Base-by-base conservation (phyloP, 768 basidiomycete genomes). In the Dacryopinax primogenitus region DNA sequence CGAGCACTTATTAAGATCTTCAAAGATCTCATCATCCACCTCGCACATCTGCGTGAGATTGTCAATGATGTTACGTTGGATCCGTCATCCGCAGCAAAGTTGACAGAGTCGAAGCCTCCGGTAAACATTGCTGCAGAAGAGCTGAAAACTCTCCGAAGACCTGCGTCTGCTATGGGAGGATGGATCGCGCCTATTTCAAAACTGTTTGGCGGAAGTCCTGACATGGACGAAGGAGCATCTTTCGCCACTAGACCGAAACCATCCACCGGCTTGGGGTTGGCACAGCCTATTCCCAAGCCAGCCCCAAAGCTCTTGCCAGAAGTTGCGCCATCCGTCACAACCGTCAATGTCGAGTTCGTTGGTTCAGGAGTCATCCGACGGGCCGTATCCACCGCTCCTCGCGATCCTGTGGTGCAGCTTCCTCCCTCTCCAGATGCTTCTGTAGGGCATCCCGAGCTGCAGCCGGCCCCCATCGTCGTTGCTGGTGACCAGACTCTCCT, bases 271-370 rank as follows among this genome's bases (percentile, higher is more conserved):
- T 26, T 21, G n/a, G n/a, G n/a, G n/a, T n/a, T n/a, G 34, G 32
- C 1, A 34, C 66, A 64, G 64, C 61, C 28, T 21, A 33, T 16
- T 33, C 9, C 67, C 7, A 69, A 68, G n/a, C 68, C 73, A 4
- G 86, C 84, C 26, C 90, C 87, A 1, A 98, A 98, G 73, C 80
- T 88, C 30, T 83, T 84, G 0, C 88, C 94, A 1, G 91, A 90
- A 12, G 82, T 92, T 33, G 86, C 88, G 12, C 91, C 96, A 11
- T 90, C 90, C 23, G 80, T 89, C 1, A 94, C 90, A 62, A 93
- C 92, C 1, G 94, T 98, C 70, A 96, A 93, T 66, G 95, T 99
- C 65, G 94, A 96, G 78, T 98, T 97, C 75, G 89, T 86, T 1
- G 87, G 89, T 2, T 76, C 82, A 1, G 88, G 83, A 11, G 77